Evolutionary conservation across 768 basidiomycete genomes (phyloP), one percentile per base, ranked within the genome.

Genomic region (Hericium alpestre): DNA sequence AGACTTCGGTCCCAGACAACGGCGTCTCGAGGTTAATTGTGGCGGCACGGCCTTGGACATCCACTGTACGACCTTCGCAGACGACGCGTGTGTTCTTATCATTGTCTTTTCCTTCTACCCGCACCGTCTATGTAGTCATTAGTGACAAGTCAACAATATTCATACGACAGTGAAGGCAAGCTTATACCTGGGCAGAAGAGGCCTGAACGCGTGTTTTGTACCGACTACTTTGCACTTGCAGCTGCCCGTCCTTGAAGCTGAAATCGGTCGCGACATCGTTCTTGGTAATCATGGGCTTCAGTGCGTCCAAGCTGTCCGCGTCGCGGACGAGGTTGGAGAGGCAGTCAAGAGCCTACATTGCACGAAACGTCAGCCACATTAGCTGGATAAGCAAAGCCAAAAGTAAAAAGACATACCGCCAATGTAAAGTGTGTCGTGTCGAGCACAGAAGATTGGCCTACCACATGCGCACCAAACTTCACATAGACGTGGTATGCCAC

Each of bases 161-260:
- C 32, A 6, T 32, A 32, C 32, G 32, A 32, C 32, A 32, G 32
- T 32, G n/a, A n/a, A n/a, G n/a, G n/a, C n/a, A n/a, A n/a, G 32
- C 70, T 56, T 62, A 32, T 32, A 79, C 81, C 72, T 76, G 73
- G 40, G 65, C 57, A 0, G n/a, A 55, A 5, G 74, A 72, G 11
- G 67, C 43, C 27, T 69, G 73, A 23, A 82, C 63, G 23, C 76
- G 75, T 4, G 71, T 79, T 59, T 73, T 70, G 62, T 72, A 83
- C 2, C 80, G 76, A 10, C 54, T 65, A 16, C 70, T 79, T 0
- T 39, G 54, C 1, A 82, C 55, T 2, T 66, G 60, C 7, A 82
- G 40, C 0, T 58, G 52, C 3, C 65, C 74, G 27, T 71, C 64
- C 49, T 67, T 67, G 11, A 55, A 6, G 1, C 43, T 65, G 59